These are phyloP conservation scores for Claviceps digitariae DNA, from an alignment of 2,329 filamentous ascomycete genomes.

Conservation along the genomic window DNA sequence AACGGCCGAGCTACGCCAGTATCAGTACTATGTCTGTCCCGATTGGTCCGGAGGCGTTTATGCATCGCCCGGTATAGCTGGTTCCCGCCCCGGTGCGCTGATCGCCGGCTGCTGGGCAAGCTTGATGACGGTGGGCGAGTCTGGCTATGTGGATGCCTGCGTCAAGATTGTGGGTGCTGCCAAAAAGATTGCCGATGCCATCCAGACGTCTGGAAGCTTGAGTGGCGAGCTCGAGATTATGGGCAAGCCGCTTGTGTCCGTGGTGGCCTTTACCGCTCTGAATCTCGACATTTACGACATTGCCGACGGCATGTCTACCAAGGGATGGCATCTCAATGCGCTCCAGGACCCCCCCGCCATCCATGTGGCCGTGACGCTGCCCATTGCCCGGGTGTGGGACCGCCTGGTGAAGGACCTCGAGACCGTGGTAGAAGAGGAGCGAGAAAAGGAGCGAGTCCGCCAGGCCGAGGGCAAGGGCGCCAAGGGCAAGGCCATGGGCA, in stretches of 20 bases:
- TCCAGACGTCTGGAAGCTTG: slow-evolving; percentile 56
- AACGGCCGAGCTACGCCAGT: slow-evolving; percentile 59
- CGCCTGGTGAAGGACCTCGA: slow-evolving; percentile 61
- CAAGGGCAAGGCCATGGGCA: slow-evolving; percentile 56
- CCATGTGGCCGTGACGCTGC: slow-evolving; percentile 85
- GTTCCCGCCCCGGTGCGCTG: slow-evolving; percentile 79
- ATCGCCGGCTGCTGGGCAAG: slow-evolving; percentile 95
- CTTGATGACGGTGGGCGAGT: slow-evolving; percentile 76
- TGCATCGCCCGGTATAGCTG: slow-evolving; percentile 81
- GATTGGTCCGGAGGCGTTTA: slow-evolving; percentile 96
- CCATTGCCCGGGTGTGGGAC: slow-evolving; percentile 70
- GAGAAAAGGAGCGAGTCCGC: slow-evolving; percentile 66
- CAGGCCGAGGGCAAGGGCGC: slow-evolving; percentile 53
- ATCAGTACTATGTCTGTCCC: slow-evolving; percentile 93
- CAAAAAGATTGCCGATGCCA: slow-evolving; percentile 66
- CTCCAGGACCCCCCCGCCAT: slow-evolving; percentile 85
- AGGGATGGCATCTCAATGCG: slow-evolving; percentile 93
- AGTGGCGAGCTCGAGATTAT: slow-evolving; percentile 63
- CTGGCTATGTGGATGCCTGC: slow-evolving; percentile 78
- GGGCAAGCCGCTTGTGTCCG: slow-evolving; percentile 75
- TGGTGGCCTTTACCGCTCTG: slow-evolving; percentile 75
- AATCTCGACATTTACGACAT: slow-evolving; percentile 91
- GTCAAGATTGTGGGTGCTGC: slow-evolving; percentile 76
- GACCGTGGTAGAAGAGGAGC: slow-evolving; percentile 54
- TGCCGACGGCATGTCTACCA: slow-evolving; percentile 69